Base-by-base conservation (phyloP, 257 asterid species). In the Euphrasia confusa region DNA sequence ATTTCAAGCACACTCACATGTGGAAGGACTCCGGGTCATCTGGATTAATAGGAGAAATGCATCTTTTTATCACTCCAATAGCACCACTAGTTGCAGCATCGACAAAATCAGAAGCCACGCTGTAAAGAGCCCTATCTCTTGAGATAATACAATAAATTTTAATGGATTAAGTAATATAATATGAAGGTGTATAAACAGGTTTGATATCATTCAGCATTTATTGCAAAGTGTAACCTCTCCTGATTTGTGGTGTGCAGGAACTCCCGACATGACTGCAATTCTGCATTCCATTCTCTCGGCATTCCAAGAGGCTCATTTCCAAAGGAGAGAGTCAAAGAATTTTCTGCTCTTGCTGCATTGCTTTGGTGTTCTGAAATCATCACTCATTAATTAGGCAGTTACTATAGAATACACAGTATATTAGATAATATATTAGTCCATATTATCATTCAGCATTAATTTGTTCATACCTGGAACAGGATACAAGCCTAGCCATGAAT, bases 251-350 rank as follows among this genome's bases (percentile, higher is more conserved):
- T 57, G 68, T 85, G 96, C n/a, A 91, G 89, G 62, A 88, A 88
- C 74, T 88, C 96, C 59, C 91, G 87, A 74, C 91, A 85, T 21
- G 96, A 85, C 71, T 88, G 96, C 77, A 85, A 68, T 72, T 88
- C 96, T 75, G 85, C 94, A 65, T 88, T 88, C 96, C 96, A 85
- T 71, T 88, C 96, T 71, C 96, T 79, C 79, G 83, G 94, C 94
- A 88, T 85, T 50, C 96, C 96, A 75, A 88, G 83, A 78, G 85
- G 76, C 84, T 88, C 96, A 75, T 87, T 81, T 75, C 96, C 96
- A 74, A 88, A 88, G 44, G 91, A 76, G 70, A 83, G 90, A 57
- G 94, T 78, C 67, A 83, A 62, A 33, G 87, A 84, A 70, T 81
- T 82, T 68, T 88, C 96, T 7, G 96, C 94, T 60, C 96, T 77